A percentile compares a stretch with the other conserved stretches of the same genome.
phyloP scores from a whole-genome alignment of 768 basidiomycete genomes.

The Trametes sanguinea region DNA sequence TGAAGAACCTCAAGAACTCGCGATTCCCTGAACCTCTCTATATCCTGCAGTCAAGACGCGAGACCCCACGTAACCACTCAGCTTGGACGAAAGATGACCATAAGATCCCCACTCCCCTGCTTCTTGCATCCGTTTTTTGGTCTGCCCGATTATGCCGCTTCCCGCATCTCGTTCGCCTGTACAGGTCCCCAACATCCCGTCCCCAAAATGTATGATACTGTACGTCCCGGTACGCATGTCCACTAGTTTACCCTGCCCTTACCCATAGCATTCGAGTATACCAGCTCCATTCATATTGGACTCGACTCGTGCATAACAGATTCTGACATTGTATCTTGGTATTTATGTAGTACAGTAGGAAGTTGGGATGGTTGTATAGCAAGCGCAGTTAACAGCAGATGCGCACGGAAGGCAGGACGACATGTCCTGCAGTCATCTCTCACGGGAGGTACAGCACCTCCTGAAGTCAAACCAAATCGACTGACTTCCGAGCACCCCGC shows the following conservation, averaged over 20 bases:
- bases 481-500: too few relatives aligned
- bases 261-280: conserved; percentile 13
- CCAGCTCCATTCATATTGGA: conserved; percentile 4
- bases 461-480: too few relatives aligned
- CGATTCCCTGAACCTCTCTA: conserved; percentile 36
- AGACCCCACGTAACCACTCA: neutral
- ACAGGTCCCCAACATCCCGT: neutral
- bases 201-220: conserved; percentile 12
- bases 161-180: neutral
- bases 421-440: too few relatives aligned
- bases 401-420: neutral
- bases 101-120: conserved; percentile 1
- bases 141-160: neutral
- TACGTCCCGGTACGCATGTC: neutral
- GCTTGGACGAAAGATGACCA: neutral
- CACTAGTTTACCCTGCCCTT: neutral
- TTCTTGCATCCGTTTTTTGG: neutral
- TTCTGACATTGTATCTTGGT: conserved; percentile 3
- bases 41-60: neutral
- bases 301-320: neutral
- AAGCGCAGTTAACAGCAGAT: neutral
- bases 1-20: conserved; percentile 52
- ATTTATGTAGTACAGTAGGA: conserved; percentile 19
- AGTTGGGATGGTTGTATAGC: neutral
- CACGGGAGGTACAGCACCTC: too few relatives aligned